Conservation (phyloP, 2,329 filamentous ascomycete genomes). For the Neopestalotiopsis clavispora region DNA sequence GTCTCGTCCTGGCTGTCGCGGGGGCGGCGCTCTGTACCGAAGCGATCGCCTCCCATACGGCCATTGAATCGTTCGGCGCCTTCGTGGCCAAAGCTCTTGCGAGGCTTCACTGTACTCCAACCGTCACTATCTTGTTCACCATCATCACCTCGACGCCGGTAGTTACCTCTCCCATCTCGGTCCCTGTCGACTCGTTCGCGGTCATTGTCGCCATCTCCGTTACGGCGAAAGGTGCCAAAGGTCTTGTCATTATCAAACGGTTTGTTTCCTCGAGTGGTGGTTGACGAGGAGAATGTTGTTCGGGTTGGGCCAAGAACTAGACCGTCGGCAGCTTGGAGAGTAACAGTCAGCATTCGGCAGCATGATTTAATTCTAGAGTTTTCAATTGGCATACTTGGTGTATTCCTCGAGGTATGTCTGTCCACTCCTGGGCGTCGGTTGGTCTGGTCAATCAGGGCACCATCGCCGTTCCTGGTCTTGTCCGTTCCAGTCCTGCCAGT, state of each 20-base stretch:
- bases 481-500: constrained; percentile 47
- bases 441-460: constrained; percentile 50
- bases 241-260: constrained; percentile 59
- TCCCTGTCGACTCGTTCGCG: constrained; percentile 49
- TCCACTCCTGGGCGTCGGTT: constrained; percentile 58
- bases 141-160: constrained; percentile 58
- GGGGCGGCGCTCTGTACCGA: constrained; percentile 42
- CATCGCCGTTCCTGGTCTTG: constrained; percentile 49
- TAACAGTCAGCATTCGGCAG: constrained; percentile 27
- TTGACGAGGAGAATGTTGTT: constrained; percentile 80
- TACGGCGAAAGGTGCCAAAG: constrained; percentile 61
- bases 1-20: constrained; percentile 55
- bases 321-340: constrained; percentile 69
- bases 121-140: constrained; percentile 69
- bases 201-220: constrained; percentile 47
- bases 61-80: constrained; percentile 74
- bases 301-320: constrained; percentile 86
- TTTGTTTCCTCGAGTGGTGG: constrained; percentile 56
- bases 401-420: constrained; percentile 60
- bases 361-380: constrained; percentile 14
- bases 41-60: constrained; percentile 59
- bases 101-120: constrained; percentile 76
- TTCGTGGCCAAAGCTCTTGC: constrained; percentile 75
- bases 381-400: constrained; percentile 53
- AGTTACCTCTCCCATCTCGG: constrained; percentile 51